phyloP scores from a whole-genome alignment of 306 rosid genomes.

The Comarum palustre region DNA sequence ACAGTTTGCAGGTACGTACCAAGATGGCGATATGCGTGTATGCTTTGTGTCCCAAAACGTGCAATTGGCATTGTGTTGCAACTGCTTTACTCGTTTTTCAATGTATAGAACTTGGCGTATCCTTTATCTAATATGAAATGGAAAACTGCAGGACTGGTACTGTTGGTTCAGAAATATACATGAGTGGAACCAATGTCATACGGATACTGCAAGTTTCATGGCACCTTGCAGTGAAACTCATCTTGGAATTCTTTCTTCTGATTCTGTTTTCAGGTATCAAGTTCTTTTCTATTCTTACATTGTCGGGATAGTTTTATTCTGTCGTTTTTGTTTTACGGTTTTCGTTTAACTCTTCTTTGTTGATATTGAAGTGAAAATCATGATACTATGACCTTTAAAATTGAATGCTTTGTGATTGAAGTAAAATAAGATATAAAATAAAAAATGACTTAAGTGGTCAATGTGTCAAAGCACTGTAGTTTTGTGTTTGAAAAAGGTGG shows the following conservation, averaged over 20 bases:
- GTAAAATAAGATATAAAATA: not conserved
- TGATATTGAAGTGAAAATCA: not conserved
- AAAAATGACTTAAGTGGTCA: not conserved
- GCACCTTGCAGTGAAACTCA: slow-evolving; percentile 82
- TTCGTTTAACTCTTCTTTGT: not conserved
- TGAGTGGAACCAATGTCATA: slow-evolving; percentile 43
- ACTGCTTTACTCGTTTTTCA: not conserved
- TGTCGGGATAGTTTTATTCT: not conserved
- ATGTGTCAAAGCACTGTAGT: not conserved
- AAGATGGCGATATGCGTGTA: not conserved
- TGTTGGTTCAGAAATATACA: slow-evolving; percentile 60
- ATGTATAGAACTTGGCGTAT: not conserved
- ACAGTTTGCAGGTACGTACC: slow-evolving; percentile 68
- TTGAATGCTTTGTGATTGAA: not conserved
- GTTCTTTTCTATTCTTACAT: not conserved
- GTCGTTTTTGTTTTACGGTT: not conserved
- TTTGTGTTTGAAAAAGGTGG: not conserved
- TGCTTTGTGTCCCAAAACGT: not conserved
- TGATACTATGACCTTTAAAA: not conserved
- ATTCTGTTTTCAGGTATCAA: slow-evolving; percentile 83
- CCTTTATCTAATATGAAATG: not conserved
- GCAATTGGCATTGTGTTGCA: not conserved
- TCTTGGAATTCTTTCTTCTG: slow-evolving; percentile 89
- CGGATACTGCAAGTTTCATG: slow-evolving; percentile 65
- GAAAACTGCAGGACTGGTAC: slow-evolving; percentile 58